These are phyloP conservation scores for Daldinia concentrica DNA, from an alignment of 495 filamentous ascomycete genomes.

Conservation along the genomic window DNA sequence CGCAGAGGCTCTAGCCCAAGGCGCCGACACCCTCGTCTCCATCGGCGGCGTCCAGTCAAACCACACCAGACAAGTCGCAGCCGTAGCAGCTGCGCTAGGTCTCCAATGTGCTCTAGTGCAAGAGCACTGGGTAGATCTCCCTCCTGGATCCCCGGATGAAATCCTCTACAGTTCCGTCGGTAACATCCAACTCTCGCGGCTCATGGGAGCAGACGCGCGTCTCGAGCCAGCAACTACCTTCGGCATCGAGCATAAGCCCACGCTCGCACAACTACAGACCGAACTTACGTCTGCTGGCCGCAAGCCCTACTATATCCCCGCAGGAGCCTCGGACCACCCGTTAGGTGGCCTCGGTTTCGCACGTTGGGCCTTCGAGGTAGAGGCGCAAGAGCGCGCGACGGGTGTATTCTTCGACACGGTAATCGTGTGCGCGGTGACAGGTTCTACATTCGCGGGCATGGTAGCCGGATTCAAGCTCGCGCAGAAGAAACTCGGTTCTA, in stretches of 20 bases:
- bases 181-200: constrained; percentile 69
- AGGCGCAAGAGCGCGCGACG: constrained; percentile 63
- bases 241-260: constrained; percentile 69
- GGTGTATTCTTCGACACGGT: constrained; percentile 69
- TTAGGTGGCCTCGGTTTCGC: constrained; percentile 71
- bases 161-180: constrained; percentile 64
- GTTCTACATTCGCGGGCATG: constrained; percentile 70
- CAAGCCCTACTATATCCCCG: constrained; percentile 71
- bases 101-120: constrained; percentile 65
- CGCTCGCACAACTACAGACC: constrained; percentile 56
- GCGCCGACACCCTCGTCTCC: constrained; percentile 65
- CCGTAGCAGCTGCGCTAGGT: constrained; percentile 61
- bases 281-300: constrained; percentile 57
- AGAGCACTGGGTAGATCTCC: constrained; percentile 68
- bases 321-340: constrained; percentile 72
- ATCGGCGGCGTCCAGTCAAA: constrained; percentile 74
- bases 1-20: constrained; percentile 63
- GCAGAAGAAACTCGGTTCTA: constrained; percentile 53
- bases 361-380: constrained; percentile 70
- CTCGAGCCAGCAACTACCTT: constrained; percentile 59
- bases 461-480: constrained; percentile 69
- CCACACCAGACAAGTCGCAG: constrained; percentile 71
- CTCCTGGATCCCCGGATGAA: constrained; percentile 36
- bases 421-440: constrained; percentile 70
- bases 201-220: constrained; percentile 68